phyloP scores from a whole-genome alignment of 768 basidiomycete species.

The Suillus bovinus region DNA sequence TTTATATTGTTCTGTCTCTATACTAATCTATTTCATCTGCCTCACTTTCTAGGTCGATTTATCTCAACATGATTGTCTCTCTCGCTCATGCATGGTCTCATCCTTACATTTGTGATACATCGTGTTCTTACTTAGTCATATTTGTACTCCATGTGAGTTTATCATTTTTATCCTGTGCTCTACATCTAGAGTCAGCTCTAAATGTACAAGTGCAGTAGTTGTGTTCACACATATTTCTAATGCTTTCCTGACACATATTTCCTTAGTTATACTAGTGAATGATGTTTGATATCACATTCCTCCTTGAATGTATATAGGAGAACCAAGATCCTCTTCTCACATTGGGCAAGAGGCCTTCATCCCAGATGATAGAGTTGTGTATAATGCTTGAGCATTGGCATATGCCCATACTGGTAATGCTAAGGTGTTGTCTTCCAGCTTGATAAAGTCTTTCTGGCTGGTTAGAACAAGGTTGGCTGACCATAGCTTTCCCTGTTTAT shows the following conservation, averaged over 20 bases:
- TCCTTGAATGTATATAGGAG: slow-evolving; percentile 2
- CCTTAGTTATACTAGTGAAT: too few species aligned
- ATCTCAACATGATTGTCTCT: background rate
- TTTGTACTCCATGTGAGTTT: background rate
- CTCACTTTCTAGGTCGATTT: background rate
- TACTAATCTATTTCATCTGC: too few species aligned
- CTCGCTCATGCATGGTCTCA: background rate
- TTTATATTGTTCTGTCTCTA: too few species aligned
- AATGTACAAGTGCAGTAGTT: too few species aligned
- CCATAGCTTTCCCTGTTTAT: background rate
- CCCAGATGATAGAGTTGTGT: background rate
- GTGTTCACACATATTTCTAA: too few species aligned
- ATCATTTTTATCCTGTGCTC: too few species aligned
- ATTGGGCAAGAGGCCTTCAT: background rate
- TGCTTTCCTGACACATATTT: too few species aligned
- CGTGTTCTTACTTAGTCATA: background rate
- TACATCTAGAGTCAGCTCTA: too few species aligned
- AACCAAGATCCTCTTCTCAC: background rate
- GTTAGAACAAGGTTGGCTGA: background rate
- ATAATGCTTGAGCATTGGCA: background rate
- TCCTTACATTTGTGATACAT: background rate
- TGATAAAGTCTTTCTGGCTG: slow-evolving; percentile 3
- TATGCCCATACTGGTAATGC: slow-evolving; percentile 8
- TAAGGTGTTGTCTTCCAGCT: background rate
- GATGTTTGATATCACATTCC: too few species aligned